Percentiles rank a stretch among this genome's conserved stretches.
These are phyloP conservation scores for Sequoia sempervirens DNA, from an alignment of 75 land plant species.

Conservation along the genomic window DNA sequence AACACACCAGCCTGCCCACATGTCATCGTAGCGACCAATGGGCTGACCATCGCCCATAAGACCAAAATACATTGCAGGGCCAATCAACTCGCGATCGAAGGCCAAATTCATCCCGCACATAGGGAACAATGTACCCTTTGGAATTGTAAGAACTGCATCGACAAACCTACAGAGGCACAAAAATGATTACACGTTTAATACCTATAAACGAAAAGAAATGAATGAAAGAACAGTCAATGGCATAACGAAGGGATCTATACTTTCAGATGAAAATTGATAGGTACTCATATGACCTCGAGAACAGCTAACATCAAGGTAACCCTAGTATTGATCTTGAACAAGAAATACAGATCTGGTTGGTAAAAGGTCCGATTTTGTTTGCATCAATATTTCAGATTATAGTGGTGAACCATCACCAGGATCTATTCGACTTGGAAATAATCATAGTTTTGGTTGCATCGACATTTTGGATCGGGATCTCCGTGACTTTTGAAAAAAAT, in stretches of 20 bases:
- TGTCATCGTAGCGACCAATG: slow-evolving; percentile 89
- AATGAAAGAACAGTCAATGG: too few relatives aligned
- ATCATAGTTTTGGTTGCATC: too few relatives aligned
- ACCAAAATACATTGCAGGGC: slow-evolving; percentile 91
- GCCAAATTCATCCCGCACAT: slow-evolving; percentile 93
- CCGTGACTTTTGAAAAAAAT: too few relatives aligned
- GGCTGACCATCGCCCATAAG: slow-evolving; percentile 95
- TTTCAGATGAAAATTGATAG: too few relatives aligned
- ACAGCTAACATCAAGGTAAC: neutral
- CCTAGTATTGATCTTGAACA: neutral
- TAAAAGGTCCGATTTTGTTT: too few relatives aligned
- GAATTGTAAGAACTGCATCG: slow-evolving; percentile 77
- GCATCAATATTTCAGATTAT: too few relatives aligned
- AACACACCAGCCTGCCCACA: slow-evolving; percentile 96
- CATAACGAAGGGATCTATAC: too few relatives aligned
- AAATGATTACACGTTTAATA: neutral
- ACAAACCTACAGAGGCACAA: slow-evolving; percentile 41
- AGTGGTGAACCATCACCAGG: too few relatives aligned
- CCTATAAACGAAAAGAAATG: too few relatives aligned
- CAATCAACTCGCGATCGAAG: slow-evolving; percentile 68
- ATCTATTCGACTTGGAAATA: too few relatives aligned
- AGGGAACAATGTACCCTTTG: slow-evolving; percentile 82
- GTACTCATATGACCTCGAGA: neutral
- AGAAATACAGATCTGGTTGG: neutral
- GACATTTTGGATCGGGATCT: too few relatives aligned